A percentile compares a stretch with the other conserved stretches of the same genome.
Conservation (phyloP, 192 early-diverging fungal genomes). For the Coemansia sp. region DNA sequence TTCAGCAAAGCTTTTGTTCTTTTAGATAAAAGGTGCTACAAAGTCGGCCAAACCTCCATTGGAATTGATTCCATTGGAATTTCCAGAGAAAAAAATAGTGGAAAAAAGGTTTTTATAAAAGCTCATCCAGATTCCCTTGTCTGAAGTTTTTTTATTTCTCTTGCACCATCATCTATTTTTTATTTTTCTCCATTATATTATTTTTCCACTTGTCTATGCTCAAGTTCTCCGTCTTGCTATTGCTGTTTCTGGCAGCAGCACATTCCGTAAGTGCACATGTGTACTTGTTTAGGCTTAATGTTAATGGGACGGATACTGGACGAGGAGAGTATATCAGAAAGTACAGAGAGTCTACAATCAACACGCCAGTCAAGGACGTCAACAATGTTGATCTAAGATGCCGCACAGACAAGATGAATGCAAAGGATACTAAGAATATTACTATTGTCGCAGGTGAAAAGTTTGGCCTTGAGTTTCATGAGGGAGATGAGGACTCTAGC, state of each 20-base stretch:
- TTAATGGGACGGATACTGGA: not conserved
- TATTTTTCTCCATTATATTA: not conserved
- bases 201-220: not conserved
- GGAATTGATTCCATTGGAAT: not conserved
- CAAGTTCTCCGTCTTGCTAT: not conserved
- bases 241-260: constrained; percentile 5
- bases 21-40: not conserved
- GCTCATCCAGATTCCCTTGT: not conserved
- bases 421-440: not conserved
- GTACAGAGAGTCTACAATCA: constrained; percentile 4
- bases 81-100: not conserved
- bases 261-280: not conserved
- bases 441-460: not conserved
- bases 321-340: not conserved
- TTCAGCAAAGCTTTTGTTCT: too few relatives aligned
- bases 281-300: constrained; percentile 1
- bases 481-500: not conserved
- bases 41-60: not conserved
- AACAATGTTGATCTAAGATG: not conserved
- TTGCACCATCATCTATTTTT: not conserved
- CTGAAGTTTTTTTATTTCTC: not conserved
- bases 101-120: not conserved
- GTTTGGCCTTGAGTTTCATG: constrained; percentile 11
- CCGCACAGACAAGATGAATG: constrained; percentile 10
- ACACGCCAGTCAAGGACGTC: constrained; percentile 1